Percentiles rank a stretch among this genome's conserved stretches.
Conservation (phyloP, 2,329 filamentous ascomycete genomes). For the Colletotrichum echinochloae region DNA sequence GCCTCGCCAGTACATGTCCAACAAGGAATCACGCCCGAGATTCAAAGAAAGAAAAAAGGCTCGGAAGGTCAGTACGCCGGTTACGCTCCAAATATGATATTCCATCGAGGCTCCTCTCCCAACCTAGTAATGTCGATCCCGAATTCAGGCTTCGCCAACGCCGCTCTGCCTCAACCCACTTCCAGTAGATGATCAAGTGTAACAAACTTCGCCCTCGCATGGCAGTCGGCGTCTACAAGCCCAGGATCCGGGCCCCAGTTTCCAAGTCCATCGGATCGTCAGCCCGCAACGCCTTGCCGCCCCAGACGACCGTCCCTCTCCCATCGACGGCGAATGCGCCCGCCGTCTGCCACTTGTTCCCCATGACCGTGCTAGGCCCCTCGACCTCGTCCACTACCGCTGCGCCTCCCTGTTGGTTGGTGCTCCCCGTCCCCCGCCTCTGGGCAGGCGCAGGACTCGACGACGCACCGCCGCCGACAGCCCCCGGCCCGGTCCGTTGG, state of each 20-base stretch:
- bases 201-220: not conserved
- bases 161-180: not conserved
- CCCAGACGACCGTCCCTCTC: slow-evolving; percentile 63
- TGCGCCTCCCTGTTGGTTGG: slow-evolving; percentile 6
- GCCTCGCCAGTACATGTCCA: not conserved
- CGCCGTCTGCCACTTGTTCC: slow-evolving; percentile 68
- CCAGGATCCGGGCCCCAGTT: slow-evolving; percentile 52
- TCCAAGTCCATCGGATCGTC: slow-evolving; percentile 69
- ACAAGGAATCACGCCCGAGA: not conserved
- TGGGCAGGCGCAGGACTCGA: slow-evolving; percentile 11
- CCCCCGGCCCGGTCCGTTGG: slow-evolving; percentile 44
- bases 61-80: not conserved
- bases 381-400: slow-evolving; percentile 49
- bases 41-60: too few relatives aligned
- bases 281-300: slow-evolving; percentile 59
- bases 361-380: slow-evolving; percentile 59
- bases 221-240: slow-evolving; percentile 39
- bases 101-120: not conserved
- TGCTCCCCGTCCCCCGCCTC: slow-evolving; percentile 31
- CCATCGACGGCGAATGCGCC: slow-evolving; percentile 65
- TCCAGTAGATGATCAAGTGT: not conserved
- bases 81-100: not conserved
- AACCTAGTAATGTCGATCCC: not conserved
- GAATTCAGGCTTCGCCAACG: not conserved
- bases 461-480: slow-evolving; percentile 4